Evolutionary conservation across 2,329 filamentous ascomycete species (phyloP).

Genomic region (Fusarium pseudocircinatum): DNA sequence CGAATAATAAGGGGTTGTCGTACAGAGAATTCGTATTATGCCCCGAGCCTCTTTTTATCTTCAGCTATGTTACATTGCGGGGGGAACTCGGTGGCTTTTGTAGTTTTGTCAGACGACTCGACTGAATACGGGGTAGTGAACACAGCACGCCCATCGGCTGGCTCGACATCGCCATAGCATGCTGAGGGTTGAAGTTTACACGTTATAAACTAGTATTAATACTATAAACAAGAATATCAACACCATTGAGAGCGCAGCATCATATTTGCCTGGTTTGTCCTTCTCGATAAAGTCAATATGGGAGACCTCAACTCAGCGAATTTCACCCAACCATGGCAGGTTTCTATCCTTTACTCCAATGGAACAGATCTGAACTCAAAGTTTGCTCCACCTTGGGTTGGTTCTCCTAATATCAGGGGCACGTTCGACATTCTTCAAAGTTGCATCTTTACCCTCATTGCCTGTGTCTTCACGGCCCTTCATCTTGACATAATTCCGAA

Average conservation of each 20-base stretch:
- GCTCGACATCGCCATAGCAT: no score
- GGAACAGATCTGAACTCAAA: neutral
- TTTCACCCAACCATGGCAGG: neutral
- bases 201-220: neutral
- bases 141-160: neutral
- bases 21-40: neutral
- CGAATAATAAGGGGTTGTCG: neutral
- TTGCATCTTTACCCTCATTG: neutral
- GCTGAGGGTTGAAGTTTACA: fast-evolving
- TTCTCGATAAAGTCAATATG: neutral
- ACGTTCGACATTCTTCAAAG: neutral
- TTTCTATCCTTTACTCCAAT: neutral
- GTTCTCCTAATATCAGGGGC: neutral
- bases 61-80: neutral
- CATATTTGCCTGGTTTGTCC: fast-evolving
- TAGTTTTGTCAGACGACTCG: neutral
- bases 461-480: neutral
- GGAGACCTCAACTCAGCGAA: neutral
- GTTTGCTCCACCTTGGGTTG: neutral
- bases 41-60: neutral
- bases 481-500: neutral
- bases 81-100: neutral
- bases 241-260: fast-evolving
- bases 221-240: fast-evolving
- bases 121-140: neutral